A percentile compares a stretch with the other conserved stretches of the same genome.
These are phyloP conservation scores for Ophiostoma himal-ulmi DNA, from an alignment of 2,329 filamentous ascomycete species.

Conservation along the genomic window DNA sequence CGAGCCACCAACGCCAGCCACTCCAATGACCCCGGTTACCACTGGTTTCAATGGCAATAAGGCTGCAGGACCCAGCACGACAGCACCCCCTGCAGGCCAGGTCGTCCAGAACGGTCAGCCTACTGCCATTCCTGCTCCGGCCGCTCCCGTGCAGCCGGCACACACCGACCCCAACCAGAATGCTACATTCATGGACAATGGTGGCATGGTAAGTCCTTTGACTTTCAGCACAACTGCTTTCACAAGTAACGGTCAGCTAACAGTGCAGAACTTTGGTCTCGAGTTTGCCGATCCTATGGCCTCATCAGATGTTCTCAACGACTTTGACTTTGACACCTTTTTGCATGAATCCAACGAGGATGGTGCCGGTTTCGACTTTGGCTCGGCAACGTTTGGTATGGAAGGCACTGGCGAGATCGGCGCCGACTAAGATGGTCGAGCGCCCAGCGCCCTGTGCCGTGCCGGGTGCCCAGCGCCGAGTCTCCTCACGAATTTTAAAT, in stretches of 20 bases:
- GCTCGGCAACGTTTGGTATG: constrained; percentile 46
- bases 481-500: background rate
- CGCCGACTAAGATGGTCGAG: constrained; percentile 20
- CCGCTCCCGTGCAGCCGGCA: constrained; percentile 41
- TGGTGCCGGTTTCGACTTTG: constrained; percentile 50
- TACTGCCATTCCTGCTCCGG: constrained; percentile 40
- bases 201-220: constrained; percentile 40
- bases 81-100: constrained; percentile 28
- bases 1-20: constrained; percentile 56
- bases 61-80: constrained; percentile 36
- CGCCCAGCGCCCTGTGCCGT: background rate
- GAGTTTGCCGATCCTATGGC: constrained; percentile 52
- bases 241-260: background rate
- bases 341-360: constrained; percentile 52
- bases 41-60: constrained; percentile 42
- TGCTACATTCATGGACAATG: constrained; percentile 40
- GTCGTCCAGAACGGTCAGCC: constrained; percentile 41
- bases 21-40: constrained; percentile 57
- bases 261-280: constrained; percentile 41
- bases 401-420: constrained; percentile 49
- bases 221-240: background rate
- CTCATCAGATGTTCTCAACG: constrained; percentile 54
- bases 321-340: constrained; percentile 65
- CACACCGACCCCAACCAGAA: constrained; percentile 46
- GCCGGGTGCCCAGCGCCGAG: background rate